Evolutionary conservation across 2,329 filamentous ascomycete genomes (phyloP).

Genomic region (Colletotrichum endophyticum): DNA sequence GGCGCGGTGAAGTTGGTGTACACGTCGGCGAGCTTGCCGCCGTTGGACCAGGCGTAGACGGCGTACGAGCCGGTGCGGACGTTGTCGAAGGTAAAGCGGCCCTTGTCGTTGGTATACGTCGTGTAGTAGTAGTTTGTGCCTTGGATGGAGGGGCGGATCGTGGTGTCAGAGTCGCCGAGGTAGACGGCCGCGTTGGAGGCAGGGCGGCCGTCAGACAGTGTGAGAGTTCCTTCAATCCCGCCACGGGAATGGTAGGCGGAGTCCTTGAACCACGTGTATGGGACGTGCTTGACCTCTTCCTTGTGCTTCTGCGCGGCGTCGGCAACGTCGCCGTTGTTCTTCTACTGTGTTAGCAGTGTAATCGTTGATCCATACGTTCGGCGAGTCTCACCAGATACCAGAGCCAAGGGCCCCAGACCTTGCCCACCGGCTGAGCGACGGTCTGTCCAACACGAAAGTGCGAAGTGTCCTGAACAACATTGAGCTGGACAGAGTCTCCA

Average conservation of each 20-base stretch:
- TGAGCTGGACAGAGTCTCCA: slow-evolving; percentile 16
- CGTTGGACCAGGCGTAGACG: slow-evolving; percentile 50
- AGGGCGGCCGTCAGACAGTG: slow-evolving; percentile 47
- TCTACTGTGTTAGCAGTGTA: slow-evolving; percentile 25
- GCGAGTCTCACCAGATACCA: slow-evolving; percentile 15
- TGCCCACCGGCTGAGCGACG: slow-evolving; percentile 2
- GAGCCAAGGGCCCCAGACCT: slow-evolving; percentile 20
- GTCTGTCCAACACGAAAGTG: slow-evolving; percentile 17
- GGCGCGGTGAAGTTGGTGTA: slow-evolving; percentile 43
- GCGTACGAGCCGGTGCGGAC: slow-evolving; percentile 46
- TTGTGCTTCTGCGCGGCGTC: slow-evolving; percentile 39
- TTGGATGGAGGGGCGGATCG: slow-evolving; percentile 19
- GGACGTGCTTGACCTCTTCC: slow-evolving; percentile 42
- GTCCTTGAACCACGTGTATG: slow-evolving; percentile 49
- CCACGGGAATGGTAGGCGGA: slow-evolving; percentile 46
- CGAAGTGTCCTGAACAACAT: slow-evolving; percentile 19
- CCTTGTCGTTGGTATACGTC: slow-evolving; percentile 41
- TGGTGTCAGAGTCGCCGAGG: slow-evolving; percentile 47
- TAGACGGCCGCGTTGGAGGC: slow-evolving; percentile 49
- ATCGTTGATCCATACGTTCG: neutral
- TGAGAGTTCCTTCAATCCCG: slow-evolving; percentile 40
- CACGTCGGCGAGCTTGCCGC: slow-evolving; percentile 42
- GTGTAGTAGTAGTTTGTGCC: slow-evolving; percentile 46
- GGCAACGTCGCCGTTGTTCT: slow-evolving; percentile 46
- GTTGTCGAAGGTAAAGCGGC: slow-evolving; percentile 43